These are phyloP conservation scores for Veloporphyrellus conicus DNA, from an alignment of 1,284 basidiomycete species.

Conservation along the genomic window DNA sequence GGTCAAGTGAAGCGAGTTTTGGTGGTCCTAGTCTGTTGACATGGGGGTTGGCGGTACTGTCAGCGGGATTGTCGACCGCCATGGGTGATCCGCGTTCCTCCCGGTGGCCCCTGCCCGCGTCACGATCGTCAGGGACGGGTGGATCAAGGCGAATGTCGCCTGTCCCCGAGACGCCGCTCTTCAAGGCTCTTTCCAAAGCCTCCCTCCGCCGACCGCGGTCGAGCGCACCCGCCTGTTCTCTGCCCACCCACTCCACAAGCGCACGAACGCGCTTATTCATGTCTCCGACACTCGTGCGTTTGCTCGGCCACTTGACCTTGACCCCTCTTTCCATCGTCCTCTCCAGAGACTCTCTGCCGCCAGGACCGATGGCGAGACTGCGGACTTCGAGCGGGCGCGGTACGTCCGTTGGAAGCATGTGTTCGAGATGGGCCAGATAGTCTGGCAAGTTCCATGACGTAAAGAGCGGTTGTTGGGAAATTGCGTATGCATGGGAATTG, in stretches of 20 bases:
- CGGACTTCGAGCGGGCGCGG: conserved; percentile 77
- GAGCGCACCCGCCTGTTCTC: conserved; percentile 73
- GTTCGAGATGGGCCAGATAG: conserved; percentile 84
- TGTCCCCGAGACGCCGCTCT: conserved; percentile 28
- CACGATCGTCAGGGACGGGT: conserved; percentile 16
- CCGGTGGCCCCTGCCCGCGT: conserved; percentile 11
- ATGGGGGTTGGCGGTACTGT: conserved; percentile 3
- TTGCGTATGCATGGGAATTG: conserved; percentile 70
- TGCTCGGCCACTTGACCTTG: conserved; percentile 90
- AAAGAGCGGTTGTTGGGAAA: conserved; percentile 70
- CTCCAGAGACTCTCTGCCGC: conserved; percentile 43
- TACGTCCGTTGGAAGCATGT: conserved; percentile 73
- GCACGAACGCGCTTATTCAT: conserved; percentile 95
- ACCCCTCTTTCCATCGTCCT: conserved; percentile 79
- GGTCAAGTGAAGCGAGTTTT: conserved; percentile 9
- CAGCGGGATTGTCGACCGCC: conserved; percentile 19
- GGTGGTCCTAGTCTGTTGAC: conserved; percentile 6
- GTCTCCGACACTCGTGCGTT: conserved; percentile 90
- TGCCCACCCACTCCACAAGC: conserved; percentile 88
- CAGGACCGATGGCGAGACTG: conserved; percentile 41
- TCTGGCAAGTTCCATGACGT: conserved; percentile 91
- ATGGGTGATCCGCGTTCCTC: conserved; percentile 25
- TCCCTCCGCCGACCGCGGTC: conserved; percentile 69
- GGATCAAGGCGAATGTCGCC: conserved; percentile 5
- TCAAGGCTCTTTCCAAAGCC: conserved; percentile 56